A percentile compares a stretch with the other conserved stretches of the same genome.
Conservation (phyloP, 2,329 filamentous ascomycete genomes). For the Chrysoporthe cubensis region DNA sequence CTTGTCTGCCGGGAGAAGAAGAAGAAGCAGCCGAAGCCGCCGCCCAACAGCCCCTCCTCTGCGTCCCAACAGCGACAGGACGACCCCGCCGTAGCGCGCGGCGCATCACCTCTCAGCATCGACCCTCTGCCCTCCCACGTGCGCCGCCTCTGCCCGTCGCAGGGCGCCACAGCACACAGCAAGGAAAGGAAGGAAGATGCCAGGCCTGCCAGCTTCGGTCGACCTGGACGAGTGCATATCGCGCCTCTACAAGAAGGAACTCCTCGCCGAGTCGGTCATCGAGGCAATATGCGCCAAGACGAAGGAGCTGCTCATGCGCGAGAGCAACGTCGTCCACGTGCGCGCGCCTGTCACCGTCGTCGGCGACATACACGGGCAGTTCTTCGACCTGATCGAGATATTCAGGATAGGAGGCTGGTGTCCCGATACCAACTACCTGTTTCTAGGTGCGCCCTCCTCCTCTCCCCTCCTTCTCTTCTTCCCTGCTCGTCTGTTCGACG, state of each 20-base stretch:
- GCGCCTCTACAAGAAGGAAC: constrained; percentile 93
- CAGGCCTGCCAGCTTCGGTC: constrained; percentile 73
- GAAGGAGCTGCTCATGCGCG: constrained; percentile 98
- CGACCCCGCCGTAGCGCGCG: constrained; percentile 18
- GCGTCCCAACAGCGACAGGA: constrained; percentile 23
- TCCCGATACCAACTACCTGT: constrained; percentile 97
- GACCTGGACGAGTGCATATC: constrained; percentile 98
- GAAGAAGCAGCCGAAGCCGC: constrained; percentile 11
- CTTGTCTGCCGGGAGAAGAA: constrained; percentile 33
- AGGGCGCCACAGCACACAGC: constrained; percentile 1
- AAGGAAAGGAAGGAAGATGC: constrained; percentile 36
- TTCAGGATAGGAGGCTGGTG: constrained; percentile 98
- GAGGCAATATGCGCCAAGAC: constrained; percentile 99
- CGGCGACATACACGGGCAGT: constrained; percentile 97
- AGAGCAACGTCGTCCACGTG: constrained; percentile 99
- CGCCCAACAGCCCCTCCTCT: constrained; percentile 22
- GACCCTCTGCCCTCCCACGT: neutral
- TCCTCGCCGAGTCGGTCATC: constrained; percentile 93
- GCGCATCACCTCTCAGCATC: neutral
- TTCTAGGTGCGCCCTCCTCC: constrained; percentile 70
- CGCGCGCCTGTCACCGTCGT: constrained; percentile 94
- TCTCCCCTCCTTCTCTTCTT: neutral
- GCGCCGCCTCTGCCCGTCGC: neutral
- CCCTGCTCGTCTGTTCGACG: neutral
- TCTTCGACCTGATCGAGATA: constrained; percentile 98